A percentile compares a stretch with the other conserved stretches of the same genome.
Conservation (phyloP, 2,329 filamentous ascomycete species). For the Penicillium janthinellum region DNA sequence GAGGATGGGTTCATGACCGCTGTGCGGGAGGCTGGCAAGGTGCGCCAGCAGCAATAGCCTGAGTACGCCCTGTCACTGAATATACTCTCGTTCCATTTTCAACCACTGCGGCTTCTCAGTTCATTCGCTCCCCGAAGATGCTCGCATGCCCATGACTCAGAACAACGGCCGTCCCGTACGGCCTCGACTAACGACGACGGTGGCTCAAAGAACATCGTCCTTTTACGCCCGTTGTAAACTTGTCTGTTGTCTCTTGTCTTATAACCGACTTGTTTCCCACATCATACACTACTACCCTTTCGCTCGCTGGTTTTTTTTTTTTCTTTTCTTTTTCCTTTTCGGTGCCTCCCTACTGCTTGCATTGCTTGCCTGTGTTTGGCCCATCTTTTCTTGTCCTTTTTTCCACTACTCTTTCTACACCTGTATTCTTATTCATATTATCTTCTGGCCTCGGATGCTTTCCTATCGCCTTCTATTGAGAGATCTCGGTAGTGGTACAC, state of each 20-base stretch:
- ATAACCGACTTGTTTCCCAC: conserved; percentile 10
- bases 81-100: conserved; percentile 1
- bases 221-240: neutral
- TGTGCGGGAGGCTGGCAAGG: conserved; percentile 47
- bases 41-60: conserved; percentile 29
- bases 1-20: conserved; percentile 48
- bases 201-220: conserved; percentile 3
- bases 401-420: conserved; percentile 3
- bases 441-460: conserved; percentile 8
- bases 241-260: conserved; percentile 4
- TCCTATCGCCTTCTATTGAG: conserved; percentile 1
- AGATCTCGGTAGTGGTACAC: conserved; percentile 10
- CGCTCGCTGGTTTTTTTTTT: conserved; percentile 6
- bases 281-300: conserved; percentile 3
- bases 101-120: neutral
- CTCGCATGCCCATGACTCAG: conserved; percentile 3
- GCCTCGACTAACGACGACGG: conserved; percentile 14
- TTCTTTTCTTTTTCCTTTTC: no score
- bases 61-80: neutral
- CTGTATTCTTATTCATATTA: conserved; percentile 19
- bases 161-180: neutral
- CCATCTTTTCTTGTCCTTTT: conserved; percentile 8
- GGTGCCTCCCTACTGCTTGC: conserved; percentile 1
- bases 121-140: neutral
- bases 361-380: conserved; percentile 3